A percentile compares a stretch with the other conserved stretches of the same genome.
phyloP scores from a whole-genome alignment of 2,329 filamentous ascomycete species.

The Chrysosporium queenslandicum region DNA sequence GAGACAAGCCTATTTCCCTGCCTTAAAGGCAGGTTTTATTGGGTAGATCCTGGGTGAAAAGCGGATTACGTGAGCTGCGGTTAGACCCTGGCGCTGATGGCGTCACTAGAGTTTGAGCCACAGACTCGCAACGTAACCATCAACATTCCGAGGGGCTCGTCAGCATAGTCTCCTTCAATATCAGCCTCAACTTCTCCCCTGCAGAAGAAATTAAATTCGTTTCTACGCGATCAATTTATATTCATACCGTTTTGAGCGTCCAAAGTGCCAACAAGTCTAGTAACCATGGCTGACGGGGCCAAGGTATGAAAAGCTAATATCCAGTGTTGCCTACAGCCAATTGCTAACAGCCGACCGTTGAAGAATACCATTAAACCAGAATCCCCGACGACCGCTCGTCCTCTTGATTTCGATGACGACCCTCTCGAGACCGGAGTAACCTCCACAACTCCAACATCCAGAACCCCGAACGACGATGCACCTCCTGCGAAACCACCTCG shows the following conservation, averaged over 20 bases:
- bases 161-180: not conserved
- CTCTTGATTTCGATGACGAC: conserved; percentile 50
- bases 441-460: conserved; percentile 19
- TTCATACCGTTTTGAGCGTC: not conserved
- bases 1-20: too few species aligned
- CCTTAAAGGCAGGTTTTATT: too few species aligned
- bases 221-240: not conserved
- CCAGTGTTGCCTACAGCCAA: not conserved
- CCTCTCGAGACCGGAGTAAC: conserved; percentile 36
- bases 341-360: not conserved
- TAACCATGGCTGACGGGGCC: conserved; percentile 10
- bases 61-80: not conserved
- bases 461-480: conserved; percentile 20
- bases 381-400: conserved; percentile 47
- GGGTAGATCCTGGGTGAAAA: too few species aligned
- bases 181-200: not conserved
- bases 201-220: not conserved
- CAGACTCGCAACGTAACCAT: not conserved
- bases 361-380: conserved; percentile 34
- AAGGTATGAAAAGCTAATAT: conserved; percentile 5
- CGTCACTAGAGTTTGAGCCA: conserved; percentile 11
- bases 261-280: not conserved
- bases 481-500: conserved; percentile 69
- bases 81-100: not conserved
- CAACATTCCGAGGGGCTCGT: not conserved